A percentile compares a stretch with the other conserved stretches of the same genome.
Evolutionary conservation across 169 alveolate genomes (phyloP).

Genomic region (Ichthyophthirius multifiliis): DNA sequence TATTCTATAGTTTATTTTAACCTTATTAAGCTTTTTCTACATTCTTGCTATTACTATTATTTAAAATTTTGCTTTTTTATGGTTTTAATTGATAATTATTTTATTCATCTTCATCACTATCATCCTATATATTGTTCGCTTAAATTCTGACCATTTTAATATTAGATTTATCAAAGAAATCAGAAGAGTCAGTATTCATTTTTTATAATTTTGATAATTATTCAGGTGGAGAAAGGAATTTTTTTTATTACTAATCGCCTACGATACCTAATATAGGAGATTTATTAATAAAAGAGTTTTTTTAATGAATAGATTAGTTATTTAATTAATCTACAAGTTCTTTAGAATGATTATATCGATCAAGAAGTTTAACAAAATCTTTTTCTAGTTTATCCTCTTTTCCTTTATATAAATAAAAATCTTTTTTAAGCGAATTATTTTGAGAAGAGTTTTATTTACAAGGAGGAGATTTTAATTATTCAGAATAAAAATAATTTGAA

Average conservation of each 20-base stretch:
- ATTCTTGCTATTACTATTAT: too few relatives aligned
- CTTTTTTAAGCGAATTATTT: too few relatives aligned
- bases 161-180: background rate
- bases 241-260: background rate
- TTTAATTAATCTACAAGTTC: background rate
- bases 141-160: background rate
- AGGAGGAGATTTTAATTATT: background rate
- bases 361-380: slow-evolving; percentile 12
- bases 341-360: slow-evolving; percentile 14
- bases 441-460: too few relatives aligned
- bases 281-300: background rate
- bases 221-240: background rate
- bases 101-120: background rate
- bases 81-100: too few relatives aligned
- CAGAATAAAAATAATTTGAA: background rate
- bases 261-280: background rate
- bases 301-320: background rate
- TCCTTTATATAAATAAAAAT: background rate
- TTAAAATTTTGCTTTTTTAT: too few relatives aligned
- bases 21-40: background rate
- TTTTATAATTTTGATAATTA: background rate
- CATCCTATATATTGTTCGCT: background rate
- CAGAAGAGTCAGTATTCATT: background rate
- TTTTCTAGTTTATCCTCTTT: slow-evolving; percentile 12
- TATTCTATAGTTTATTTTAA: background rate